Base-by-base conservation (phyloP, 2,329 filamentous ascomycete species). In the Leptosphaerulina australis region DNA sequence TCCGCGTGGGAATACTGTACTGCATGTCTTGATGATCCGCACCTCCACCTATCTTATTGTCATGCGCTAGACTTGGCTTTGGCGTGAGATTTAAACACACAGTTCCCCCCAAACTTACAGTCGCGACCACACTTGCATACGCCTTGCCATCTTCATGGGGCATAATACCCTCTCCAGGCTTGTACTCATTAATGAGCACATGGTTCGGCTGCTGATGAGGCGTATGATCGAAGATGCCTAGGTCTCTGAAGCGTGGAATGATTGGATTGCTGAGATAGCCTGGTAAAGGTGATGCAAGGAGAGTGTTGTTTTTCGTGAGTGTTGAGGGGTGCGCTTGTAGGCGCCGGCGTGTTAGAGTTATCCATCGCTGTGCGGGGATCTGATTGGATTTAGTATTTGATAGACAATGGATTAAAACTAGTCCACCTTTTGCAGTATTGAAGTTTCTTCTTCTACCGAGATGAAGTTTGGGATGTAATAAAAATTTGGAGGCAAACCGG, bases 391-490 rank as follows among this genome's bases (percentile, higher is more conserved):
- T 38, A 35, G 21, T 22, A 24, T 25, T 9, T n/a, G 12, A 6
- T 3, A 1, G 3, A 21, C 10, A 9, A 5, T 3, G 1, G n/a
- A 0, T 10, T 6, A 11, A 2, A 1, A 4, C 4, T 2, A 9
- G 14, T 54, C 7, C 64, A 88, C 89, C 79, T 90, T 94, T 44
- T 84, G 76, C 37, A 96, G 76, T 6, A 97, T 82, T 6, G 75
- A 66, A 24, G 76, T 70, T 75, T 96, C 91, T 73, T 97, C 91
- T 34, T 87, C 83, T 45, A 78, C 72, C 4, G 82, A 87, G 69
- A 97, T 88, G 75, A 97, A 97, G 69, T 92, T 79, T 6, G 91
- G 81, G 49, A 97, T 87, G 75, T 97, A 97, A 76, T 87, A 96
- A 44, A 90, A 88, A 25, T 81, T 76, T 1, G 80, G 69, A 4